These are phyloP conservation scores for Trichoderma sp. DNA, from an alignment of 2,329 filamentous ascomycete genomes.

Conservation along the genomic window DNA sequence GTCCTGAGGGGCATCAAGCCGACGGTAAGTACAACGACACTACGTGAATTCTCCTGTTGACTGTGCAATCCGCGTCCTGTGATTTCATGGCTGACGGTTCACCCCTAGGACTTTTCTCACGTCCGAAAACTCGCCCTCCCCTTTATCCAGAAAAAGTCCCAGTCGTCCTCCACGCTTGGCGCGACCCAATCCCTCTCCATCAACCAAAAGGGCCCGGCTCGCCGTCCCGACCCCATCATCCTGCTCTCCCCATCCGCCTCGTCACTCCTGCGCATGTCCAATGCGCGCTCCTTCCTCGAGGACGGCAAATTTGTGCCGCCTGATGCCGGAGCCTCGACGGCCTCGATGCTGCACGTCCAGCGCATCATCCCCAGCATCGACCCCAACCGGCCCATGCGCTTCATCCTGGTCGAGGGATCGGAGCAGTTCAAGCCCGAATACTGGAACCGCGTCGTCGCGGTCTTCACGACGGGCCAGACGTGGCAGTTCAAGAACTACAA, in stretches of 20 bases:
- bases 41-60: not conserved
- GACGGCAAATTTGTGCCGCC: conserved; percentile 78
- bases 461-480: conserved; percentile 95
- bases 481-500: conserved; percentile 99
- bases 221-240: conserved; percentile 81
- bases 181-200: conserved; percentile 53
- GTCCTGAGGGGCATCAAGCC: conserved; percentile 84
- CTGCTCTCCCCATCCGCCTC: conserved; percentile 95
- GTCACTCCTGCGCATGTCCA: conserved; percentile 90
- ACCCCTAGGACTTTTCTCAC: conserved; percentile 81
- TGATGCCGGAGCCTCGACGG: conserved; percentile 66
- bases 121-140: conserved; percentile 82
- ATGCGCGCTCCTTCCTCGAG: conserved; percentile 92
- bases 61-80: not conserved
- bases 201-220: conserved; percentile 55
- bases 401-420: conserved; percentile 91
- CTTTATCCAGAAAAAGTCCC: conserved; percentile 68
- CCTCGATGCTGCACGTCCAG: conserved; percentile 83
- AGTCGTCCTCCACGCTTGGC: conserved; percentile 45
- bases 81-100: not conserved
- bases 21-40: conserved; percentile 60
- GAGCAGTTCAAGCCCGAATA: conserved; percentile 98
- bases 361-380: conserved; percentile 74
- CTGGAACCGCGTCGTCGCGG: conserved; percentile 91
- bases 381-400: conserved; percentile 74